A percentile compares a stretch with the other conserved stretches of the same genome.
Evolutionary conservation across 176 grass and related monocot genomes (phyloP).

Genomic region (Raddia distichophylla): DNA sequence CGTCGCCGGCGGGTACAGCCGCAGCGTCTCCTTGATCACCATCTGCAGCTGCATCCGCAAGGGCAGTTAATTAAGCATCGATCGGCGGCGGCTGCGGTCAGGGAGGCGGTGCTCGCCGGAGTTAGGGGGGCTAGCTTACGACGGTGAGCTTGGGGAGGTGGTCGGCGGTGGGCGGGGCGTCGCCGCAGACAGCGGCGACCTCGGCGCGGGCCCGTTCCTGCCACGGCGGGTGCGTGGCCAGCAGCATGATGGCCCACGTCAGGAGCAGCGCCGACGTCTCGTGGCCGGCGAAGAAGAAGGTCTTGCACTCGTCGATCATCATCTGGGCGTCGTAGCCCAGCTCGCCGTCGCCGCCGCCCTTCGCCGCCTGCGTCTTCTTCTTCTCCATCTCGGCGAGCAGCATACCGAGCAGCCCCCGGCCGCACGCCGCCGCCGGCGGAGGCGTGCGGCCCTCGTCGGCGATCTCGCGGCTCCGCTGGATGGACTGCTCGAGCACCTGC

Average conservation of each 20-base stretch:
- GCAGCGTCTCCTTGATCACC: conserved; percentile 92
- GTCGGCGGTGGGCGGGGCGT: conserved; percentile 49
- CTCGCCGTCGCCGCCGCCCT: neutral
- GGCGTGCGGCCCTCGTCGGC: conserved; percentile 67
- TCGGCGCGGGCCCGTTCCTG: conserved; percentile 82
- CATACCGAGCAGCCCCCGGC: conserved; percentile 68
- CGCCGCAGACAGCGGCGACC: conserved; percentile 60
- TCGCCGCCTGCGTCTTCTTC: conserved; percentile 38
- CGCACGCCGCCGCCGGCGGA: conserved; percentile 45
- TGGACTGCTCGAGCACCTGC: conserved; percentile 61
- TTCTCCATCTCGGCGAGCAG: conserved; percentile 65
- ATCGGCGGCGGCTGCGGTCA: too few relatives aligned
- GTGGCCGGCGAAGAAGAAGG: conserved; percentile 96
- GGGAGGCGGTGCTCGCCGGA: neutral
- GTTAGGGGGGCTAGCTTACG: conserved; percentile 33
- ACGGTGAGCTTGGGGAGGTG: conserved; percentile 76
- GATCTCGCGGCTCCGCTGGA: conserved; percentile 65
- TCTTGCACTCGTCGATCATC: conserved; percentile 96
- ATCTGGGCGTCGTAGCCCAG: conserved; percentile 64
- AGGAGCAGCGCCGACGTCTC: conserved; percentile 93
- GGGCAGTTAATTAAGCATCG: too few relatives aligned
- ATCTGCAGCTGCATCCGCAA: conserved; percentile 68
- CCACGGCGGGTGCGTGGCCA: conserved; percentile 76
- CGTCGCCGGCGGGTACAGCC: conserved; percentile 88
- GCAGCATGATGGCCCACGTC: conserved; percentile 88